Conservation (phyloP, 169 alveolate genomes). For the Cardiosporidium cionae region DNA sequence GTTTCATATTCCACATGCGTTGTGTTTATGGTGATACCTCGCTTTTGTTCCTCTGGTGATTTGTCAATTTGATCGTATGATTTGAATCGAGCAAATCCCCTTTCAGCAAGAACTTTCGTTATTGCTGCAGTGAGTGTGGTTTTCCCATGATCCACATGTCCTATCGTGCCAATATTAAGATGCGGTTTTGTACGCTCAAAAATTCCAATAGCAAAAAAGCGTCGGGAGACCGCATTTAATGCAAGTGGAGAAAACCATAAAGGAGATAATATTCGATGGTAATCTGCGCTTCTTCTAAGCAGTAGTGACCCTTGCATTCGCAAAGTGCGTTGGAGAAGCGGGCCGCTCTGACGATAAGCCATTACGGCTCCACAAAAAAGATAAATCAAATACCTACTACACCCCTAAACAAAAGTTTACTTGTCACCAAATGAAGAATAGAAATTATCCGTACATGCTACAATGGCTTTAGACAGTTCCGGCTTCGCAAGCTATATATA, state of each 20-base stretch:
- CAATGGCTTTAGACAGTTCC: too few relatives aligned
- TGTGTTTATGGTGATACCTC: conserved; percentile 85
- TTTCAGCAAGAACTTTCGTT: conserved; percentile 60
- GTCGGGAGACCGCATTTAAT: not conserved
- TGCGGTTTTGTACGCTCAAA: conserved; percentile 85
- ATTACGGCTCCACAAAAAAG: too few relatives aligned
- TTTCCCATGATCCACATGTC: conserved; percentile 94
- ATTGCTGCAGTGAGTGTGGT: conserved; percentile 92
- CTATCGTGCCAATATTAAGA: conserved; percentile 90
- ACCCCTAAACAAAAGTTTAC: too few relatives aligned
- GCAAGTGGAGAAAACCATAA: not conserved
- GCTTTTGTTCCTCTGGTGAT: conserved; percentile 87
- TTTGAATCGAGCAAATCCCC: conserved; percentile 47
- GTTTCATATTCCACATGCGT: conserved; percentile 76
- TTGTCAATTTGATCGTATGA: conserved; percentile 61
- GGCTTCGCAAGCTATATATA: too few relatives aligned
- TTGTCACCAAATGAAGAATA: too few relatives aligned
- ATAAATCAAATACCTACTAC: too few relatives aligned
- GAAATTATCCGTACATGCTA: too few relatives aligned
- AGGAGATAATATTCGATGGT: too few relatives aligned
- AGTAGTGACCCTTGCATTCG: too few relatives aligned
- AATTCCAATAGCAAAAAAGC: conserved; percentile 54
- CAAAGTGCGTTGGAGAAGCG: too few relatives aligned
- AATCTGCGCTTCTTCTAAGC: too few relatives aligned
- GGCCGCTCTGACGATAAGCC: too few relatives aligned